A percentile compares a stretch with the other conserved stretches of the same genome.
Evolutionary conservation across 2,329 filamentous ascomycete species (phyloP).

Genomic region (Penicillium sp.): DNA sequence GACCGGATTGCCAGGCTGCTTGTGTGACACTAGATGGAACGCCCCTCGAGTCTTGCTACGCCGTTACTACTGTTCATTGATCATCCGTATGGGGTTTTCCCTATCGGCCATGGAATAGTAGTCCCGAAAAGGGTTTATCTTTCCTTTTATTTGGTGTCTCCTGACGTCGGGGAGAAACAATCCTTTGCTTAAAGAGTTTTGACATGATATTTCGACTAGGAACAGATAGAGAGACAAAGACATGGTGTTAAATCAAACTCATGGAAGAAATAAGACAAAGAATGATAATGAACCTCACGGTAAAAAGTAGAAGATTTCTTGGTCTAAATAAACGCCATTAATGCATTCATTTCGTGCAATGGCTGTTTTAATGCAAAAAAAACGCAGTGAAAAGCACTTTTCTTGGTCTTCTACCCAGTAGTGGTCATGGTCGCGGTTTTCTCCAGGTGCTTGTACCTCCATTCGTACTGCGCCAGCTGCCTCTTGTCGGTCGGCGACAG

Average conservation of each 20-base stretch:
- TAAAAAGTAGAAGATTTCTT: slow-evolving; percentile 14
- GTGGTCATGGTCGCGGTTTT: slow-evolving; percentile 38
- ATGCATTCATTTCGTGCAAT: slow-evolving; percentile 28
- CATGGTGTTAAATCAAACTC: neutral
- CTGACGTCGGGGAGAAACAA: neutral
- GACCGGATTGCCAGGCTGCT: slow-evolving; percentile 21
- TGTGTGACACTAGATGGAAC: slow-evolving; percentile 25
- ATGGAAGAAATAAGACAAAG: neutral
- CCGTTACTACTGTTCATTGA: neutral
- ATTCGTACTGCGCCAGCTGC: slow-evolving; percentile 43
- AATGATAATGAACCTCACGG: neutral
- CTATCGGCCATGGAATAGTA: neutral
- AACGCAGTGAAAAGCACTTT: slow-evolving; percentile 14
- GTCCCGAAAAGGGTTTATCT: neutral
- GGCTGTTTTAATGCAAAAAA: slow-evolving; percentile 8
- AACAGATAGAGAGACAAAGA: neutral
- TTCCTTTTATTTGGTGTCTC: neutral
- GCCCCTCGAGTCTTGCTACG: slow-evolving; percentile 12
- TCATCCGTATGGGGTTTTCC: neutral
- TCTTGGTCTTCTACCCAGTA: slow-evolving; percentile 17
- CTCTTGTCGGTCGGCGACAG: slow-evolving; percentile 40
- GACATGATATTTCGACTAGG: neutral
- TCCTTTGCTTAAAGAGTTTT: neutral
- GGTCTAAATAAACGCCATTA: slow-evolving; percentile 38
- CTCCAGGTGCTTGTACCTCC: slow-evolving; percentile 44